These are phyloP conservation scores for Aotearoamyces nothofagi DNA, from an alignment of 2,329 filamentous ascomycete species.

Conservation along the genomic window DNA sequence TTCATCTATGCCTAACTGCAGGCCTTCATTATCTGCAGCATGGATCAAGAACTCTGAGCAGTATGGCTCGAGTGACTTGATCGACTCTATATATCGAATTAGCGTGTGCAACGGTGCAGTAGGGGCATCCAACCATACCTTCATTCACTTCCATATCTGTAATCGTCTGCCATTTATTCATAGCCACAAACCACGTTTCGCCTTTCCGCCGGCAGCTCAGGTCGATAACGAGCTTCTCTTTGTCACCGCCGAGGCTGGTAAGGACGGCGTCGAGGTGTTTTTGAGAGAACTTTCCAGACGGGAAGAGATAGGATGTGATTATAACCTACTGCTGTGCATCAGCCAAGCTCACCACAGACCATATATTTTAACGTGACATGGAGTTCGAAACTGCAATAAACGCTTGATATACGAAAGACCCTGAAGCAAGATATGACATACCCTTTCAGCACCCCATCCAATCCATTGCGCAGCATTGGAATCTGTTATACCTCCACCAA, in stretches of 20 bases:
- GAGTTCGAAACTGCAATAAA: not conserved
- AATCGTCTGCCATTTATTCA: slow-evolving; percentile 98
- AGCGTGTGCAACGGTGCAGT: slow-evolving; percentile 5
- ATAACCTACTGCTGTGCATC: slow-evolving; percentile 56
- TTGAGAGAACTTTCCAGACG: slow-evolving; percentile 66
- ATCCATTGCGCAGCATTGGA: slow-evolving; percentile 78
- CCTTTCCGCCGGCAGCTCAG: slow-evolving; percentile 70
- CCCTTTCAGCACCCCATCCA: slow-evolving; percentile 76
- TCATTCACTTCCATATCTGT: slow-evolving; percentile 89
- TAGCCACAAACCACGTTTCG: slow-evolving; percentile 85
- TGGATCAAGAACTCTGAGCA: slow-evolving; percentile 97
- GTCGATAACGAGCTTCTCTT: slow-evolving; percentile 77
- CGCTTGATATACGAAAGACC: slow-evolving; percentile 4
- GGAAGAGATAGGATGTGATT: slow-evolving; percentile 91
- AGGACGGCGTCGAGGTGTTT: slow-evolving; percentile 62
- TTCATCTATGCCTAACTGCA: slow-evolving; percentile 84
- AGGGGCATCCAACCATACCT: slow-evolving; percentile 39
- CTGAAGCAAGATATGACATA: slow-evolving; percentile 23
- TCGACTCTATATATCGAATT: slow-evolving; percentile 45
- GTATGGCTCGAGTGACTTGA: slow-evolving; percentile 69
- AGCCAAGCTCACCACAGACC: no score
- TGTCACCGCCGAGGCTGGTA: slow-evolving; percentile 56
- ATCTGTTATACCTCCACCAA: slow-evolving; percentile 88
- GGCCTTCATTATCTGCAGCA: slow-evolving; percentile 88
- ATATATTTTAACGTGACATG: no score